phyloP scores from a whole-genome alignment of 1,139 yeast species.

The Arxiozyma bovina region DNA sequence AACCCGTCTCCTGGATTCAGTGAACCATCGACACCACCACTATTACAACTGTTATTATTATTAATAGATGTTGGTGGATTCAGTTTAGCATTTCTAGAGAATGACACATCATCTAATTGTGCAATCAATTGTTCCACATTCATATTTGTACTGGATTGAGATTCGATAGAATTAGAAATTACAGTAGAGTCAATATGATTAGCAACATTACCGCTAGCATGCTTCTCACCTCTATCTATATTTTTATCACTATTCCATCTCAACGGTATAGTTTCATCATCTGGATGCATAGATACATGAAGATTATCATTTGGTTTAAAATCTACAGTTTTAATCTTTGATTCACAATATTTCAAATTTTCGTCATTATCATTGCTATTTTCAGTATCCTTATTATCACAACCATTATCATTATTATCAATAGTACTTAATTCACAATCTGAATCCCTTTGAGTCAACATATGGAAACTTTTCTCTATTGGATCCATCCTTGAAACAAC shows the following conservation, averaged over 20 bases:
- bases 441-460: slow-evolving; percentile 23
- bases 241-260: not conserved
- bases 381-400: not conserved
- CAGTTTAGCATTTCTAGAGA: slow-evolving; percentile 19
- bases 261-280: slow-evolving; percentile 1
- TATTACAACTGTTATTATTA: not conserved
- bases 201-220: not conserved
- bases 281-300: slow-evolving; percentile 3
- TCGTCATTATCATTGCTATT: not conserved
- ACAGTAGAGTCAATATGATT: not conserved
- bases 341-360: not conserved
- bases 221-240: not conserved
- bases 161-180: not conserved
- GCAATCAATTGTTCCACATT: slow-evolving; percentile 28
- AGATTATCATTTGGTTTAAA: slow-evolving; percentile 15
- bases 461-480: slow-evolving; percentile 27
- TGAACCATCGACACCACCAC: not conserved
- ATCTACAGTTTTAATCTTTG: slow-evolving; percentile 11
- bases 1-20: not conserved
- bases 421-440: not conserved
- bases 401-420: not conserved
- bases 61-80: not conserved
- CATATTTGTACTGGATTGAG: slow-evolving; percentile 14
- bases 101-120: slow-evolving; percentile 26
- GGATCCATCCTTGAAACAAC: slow-evolving; percentile 16